These are phyloP conservation scores for Cucumis sativus DNA, from an alignment of 306 rosid genomes.

Conservation along the genomic window DNA sequence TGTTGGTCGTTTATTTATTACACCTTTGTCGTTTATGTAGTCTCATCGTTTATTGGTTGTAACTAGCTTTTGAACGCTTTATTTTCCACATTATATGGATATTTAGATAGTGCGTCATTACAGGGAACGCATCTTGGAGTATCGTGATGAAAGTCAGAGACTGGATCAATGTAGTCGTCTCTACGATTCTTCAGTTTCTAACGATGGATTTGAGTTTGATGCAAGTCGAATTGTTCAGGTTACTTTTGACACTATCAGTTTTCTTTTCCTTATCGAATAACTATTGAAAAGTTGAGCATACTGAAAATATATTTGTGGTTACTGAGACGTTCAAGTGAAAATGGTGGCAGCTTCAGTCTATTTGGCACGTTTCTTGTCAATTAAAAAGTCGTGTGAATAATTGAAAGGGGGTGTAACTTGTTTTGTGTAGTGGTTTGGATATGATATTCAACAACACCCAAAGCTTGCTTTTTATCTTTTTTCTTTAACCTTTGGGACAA, in stretches of 20 bases:
- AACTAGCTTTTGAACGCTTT: neutral
- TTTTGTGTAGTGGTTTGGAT: neutral
- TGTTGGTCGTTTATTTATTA: neutral
- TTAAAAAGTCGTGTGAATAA: neutral
- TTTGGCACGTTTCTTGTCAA: neutral
- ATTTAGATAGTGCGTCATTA: neutral
- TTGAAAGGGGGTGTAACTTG: neutral
- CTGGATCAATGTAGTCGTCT: slow-evolving; percentile 93
- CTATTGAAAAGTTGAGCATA: neutral
- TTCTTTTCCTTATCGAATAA: neutral
- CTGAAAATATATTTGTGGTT: neutral
- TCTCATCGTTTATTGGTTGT: neutral
- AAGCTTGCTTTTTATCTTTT: neutral
- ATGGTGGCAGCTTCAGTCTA: neutral
- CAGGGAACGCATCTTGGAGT: slow-evolving; percentile 78
- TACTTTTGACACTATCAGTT: neutral
- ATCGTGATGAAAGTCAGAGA: slow-evolving; percentile 83
- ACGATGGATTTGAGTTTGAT: slow-evolving; percentile 77
- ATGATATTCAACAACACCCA: neutral
- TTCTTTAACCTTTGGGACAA: neutral
- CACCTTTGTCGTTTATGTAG: neutral
- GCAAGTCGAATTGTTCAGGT: slow-evolving; percentile 93
- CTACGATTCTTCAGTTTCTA: slow-evolving; percentile 69
- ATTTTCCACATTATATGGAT: neutral
- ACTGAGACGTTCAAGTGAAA: neutral